Evolutionary conservation across 306 rosid genomes (phyloP).

Genomic region (Mimosa pudica): DNA sequence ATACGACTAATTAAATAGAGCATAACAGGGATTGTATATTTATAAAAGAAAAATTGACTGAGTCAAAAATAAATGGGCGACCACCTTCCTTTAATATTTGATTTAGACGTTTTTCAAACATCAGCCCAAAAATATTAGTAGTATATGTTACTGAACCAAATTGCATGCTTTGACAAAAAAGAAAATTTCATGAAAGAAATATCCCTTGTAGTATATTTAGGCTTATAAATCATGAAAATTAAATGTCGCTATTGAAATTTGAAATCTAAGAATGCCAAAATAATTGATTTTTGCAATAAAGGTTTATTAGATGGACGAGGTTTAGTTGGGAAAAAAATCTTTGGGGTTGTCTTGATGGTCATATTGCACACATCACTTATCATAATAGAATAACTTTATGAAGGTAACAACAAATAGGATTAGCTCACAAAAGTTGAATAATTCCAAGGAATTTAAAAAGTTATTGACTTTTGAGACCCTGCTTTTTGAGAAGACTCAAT

Average conservation of each 20-base stretch:
- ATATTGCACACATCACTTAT: background rate
- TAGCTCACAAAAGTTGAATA: background rate
- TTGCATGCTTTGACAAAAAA: too few relatives aligned
- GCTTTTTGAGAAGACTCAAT: background rate
- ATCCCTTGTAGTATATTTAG: background rate
- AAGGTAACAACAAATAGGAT: constrained; percentile 10
- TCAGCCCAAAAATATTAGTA: too few relatives aligned
- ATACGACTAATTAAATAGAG: background rate
- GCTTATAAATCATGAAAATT: background rate
- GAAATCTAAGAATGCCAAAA: background rate
- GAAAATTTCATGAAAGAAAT: background rate
- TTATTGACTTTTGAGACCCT: background rate
- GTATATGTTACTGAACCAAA: background rate
- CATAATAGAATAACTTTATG: constrained; percentile 3
- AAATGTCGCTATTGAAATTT: background rate
- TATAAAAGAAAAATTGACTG: background rate
- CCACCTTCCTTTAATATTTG: background rate
- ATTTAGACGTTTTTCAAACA: background rate
- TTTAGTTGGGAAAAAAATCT: background rate
- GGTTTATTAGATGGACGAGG: background rate
- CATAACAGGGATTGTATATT: background rate
- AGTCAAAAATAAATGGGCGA: background rate
- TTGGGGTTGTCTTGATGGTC: background rate
- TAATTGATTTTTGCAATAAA: background rate
- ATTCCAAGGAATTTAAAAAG: background rate